A percentile compares a stretch with the other conserved stretches of the same genome.
These are phyloP conservation scores for Kokia cookei DNA, from an alignment of 441 rosid genomes.

Conservation along the genomic window DNA sequence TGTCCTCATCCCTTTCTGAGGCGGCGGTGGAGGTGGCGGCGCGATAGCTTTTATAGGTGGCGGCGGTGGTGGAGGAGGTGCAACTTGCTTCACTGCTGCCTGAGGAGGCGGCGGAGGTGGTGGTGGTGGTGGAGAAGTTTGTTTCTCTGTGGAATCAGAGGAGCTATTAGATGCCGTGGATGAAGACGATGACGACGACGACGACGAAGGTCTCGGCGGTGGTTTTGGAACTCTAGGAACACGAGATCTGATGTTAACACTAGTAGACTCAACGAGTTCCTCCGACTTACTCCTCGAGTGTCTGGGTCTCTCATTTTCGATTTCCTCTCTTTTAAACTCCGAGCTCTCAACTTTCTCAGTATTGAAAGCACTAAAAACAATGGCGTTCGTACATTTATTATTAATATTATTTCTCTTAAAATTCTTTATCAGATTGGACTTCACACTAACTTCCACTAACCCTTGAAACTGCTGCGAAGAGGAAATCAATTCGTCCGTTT, in stretches of 20 bases:
- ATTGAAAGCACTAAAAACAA: conserved; percentile 7
- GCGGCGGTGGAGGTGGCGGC: conserved; percentile 86
- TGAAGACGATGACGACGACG: conserved; percentile 9
- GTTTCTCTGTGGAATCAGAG: conserved; percentile 18
- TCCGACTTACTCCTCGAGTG: conserved; percentile 62
- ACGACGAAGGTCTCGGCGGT: conserved; percentile 66
- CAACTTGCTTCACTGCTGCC: conserved; percentile 9
- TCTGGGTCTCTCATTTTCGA: conserved; percentile 36
- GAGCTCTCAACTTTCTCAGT: conserved; percentile 8
- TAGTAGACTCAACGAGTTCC: conserved; percentile 54
- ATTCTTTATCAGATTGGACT: conserved; percentile 41
- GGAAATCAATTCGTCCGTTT: conserved; percentile 40
- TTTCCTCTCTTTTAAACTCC: conserved; percentile 34
- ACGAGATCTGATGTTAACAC: conserved; percentile 57
- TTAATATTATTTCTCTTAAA: conserved; percentile 34
- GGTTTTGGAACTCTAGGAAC: conserved; percentile 82
- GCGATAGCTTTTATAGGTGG: conserved; percentile 18
- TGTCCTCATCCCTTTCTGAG: conserved; percentile 34
- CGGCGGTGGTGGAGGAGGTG: conserved; percentile 19
- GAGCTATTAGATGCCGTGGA: conserved; percentile 17
- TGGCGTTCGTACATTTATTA: conserved; percentile 20
- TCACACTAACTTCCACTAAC: conserved; percentile 46
- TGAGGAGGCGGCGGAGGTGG: conserved; percentile 34
- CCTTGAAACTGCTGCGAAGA: conserved; percentile 73
- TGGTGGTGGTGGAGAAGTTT: conserved; percentile 20